phyloP scores from a whole-genome alignment of 164 flowering plant genomes.

The Houttuynia cordata region DNA sequence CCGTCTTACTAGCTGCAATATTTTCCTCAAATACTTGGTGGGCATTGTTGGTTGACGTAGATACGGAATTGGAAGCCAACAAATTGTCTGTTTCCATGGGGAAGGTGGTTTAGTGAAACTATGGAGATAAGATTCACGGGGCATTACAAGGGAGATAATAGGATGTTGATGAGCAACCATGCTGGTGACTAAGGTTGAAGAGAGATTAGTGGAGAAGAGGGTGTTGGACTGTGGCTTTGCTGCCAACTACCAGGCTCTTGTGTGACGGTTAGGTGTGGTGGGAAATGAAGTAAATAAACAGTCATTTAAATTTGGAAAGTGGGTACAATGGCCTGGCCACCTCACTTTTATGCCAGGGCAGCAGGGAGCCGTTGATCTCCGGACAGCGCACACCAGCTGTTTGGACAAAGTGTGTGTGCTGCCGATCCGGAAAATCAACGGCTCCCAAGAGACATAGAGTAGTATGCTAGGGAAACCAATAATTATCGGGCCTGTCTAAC shows the following conservation, averaged over 20 bases:
- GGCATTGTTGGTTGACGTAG: not conserved
- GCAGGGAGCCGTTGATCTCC: no score
- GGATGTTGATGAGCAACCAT: not conserved
- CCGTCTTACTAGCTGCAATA: not conserved
- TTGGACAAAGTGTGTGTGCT: no score
- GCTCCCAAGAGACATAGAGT: no score
- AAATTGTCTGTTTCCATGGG: not conserved
- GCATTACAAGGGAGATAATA: not conserved
- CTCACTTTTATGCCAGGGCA: no score
- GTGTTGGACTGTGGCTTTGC: not conserved
- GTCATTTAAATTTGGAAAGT: no score
- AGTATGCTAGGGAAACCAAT: no score
- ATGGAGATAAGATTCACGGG: not conserved
- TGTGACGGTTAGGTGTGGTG: constrained; percentile 1
- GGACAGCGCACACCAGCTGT: no score
- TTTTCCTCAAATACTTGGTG: not conserved
- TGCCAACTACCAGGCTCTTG: not conserved
- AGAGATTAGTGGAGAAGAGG: no score
- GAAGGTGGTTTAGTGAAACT: not conserved
- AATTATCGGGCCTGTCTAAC: no score
- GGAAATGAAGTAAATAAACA: not conserved
- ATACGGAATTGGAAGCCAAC: not conserved
- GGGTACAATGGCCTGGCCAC: no score
- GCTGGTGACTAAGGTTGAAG: not conserved
- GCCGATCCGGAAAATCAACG: no score